phyloP scores from a whole-genome alignment of 441 rosid species.

The Euphorbia celastroides region DNA sequence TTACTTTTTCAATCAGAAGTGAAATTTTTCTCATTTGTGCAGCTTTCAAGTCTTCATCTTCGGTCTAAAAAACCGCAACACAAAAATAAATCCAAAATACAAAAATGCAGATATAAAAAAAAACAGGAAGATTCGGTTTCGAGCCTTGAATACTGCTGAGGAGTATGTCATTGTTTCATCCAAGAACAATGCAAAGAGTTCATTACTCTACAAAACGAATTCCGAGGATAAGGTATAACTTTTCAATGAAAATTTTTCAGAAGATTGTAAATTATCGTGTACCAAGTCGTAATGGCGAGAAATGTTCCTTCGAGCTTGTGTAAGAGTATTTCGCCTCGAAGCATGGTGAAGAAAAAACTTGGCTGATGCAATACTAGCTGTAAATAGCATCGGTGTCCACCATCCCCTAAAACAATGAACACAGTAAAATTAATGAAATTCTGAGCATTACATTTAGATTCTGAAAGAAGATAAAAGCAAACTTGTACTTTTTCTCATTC shows the following conservation, averaged over 20 bases:
- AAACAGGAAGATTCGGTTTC: neutral
- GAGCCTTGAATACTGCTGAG: conserved; percentile 74
- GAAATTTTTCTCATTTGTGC: neutral
- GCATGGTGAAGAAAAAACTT: conserved; percentile 64
- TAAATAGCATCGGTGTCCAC: conserved; percentile 85
- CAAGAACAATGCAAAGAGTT: conserved; percentile 71
- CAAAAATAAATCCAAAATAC: no score
- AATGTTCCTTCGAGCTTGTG: conserved; percentile 89
- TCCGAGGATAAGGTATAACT: no score
- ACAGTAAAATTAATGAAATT: neutral
- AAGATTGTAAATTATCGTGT: neutral
- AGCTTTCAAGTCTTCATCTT: neutral
- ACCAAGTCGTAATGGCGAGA: conserved; percentile 95
- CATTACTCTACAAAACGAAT: conserved; percentile 47
- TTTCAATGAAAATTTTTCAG: neutral
- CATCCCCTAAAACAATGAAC: conserved; percentile 54
- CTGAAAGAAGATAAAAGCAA: neutral
- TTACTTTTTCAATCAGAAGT: neutral
- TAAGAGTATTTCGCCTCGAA: conserved; percentile 63
- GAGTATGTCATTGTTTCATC: conserved; percentile 94
- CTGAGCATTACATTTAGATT: neutral
- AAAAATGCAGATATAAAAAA: neutral
- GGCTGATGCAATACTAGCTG: conserved; percentile 67
- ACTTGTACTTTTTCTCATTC: conserved; percentile 57
- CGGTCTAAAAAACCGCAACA: neutral